Evolutionary conservation across 108 stramenopile species (phyloP), one percentile per base, ranked within the genome.

Genomic region (Nannochloropsis granulata): DNA sequence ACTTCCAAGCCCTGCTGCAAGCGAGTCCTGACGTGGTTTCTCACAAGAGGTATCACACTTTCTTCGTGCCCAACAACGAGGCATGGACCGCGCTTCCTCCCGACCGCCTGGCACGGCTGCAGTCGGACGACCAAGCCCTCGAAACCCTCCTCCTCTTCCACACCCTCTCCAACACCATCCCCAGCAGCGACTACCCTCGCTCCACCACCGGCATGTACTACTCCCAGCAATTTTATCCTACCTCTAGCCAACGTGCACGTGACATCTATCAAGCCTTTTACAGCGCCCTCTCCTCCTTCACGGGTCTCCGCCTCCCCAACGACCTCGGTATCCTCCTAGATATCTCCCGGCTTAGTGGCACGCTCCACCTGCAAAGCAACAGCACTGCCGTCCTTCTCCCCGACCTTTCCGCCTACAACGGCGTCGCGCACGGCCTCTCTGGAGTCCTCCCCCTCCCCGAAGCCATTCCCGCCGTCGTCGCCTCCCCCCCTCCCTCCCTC

Each of bases 371-470:
- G 56, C 21, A 71, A n/a, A n/a, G 56, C n/a, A n/a, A n/a, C 56
- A 71, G 56, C 16, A n/a, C 21, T 16, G 56, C 56, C 56, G 86
- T 86, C 10, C 82, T 86, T 23, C 24, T 86, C 45, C 83, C 86
- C 43, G 79, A 86, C 79, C 79, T 86, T 9, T 79, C 79, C 45
- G 86, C 86, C 25, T 82, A 83, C 26, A 86, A 86, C 78, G 86
- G 86, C 8, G 86, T 86, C 34, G 86, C 80, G 34, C 86, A 86
- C 79, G 86, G 86, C 13, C 25, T 86, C 26, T 44, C 82, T 13
- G 79, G 86, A 7, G 79, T 86, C 45, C 14, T 86, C 44, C 82
- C 86, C 24, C 83, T 79, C 83, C 86, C 86, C 23, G 86, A 71
- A n/a, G 56, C 7, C 21, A 16, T 71, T n/a, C 56, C 56, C n/a